These are phyloP conservation scores for Anisogramma anomala DNA, from an alignment of 2,329 filamentous ascomycete species.

Conservation along the genomic window DNA sequence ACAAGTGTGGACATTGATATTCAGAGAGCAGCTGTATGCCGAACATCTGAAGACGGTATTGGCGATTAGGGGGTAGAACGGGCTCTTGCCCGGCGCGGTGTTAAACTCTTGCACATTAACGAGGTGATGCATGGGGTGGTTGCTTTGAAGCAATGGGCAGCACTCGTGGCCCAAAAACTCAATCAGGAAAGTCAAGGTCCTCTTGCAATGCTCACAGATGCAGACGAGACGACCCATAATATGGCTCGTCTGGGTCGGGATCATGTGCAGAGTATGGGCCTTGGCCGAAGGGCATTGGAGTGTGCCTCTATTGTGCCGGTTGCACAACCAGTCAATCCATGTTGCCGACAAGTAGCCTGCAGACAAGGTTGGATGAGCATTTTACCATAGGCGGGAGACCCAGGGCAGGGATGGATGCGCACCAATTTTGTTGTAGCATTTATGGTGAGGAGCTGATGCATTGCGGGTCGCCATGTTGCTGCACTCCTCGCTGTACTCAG, in stretches of 20 bases:
- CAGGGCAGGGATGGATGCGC: background rate
- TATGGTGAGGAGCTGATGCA: conserved; percentile 2
- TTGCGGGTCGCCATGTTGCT: background rate
- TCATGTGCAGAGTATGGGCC: conserved; percentile 4
- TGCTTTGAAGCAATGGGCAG: conserved; percentile 1
- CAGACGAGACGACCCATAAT: conserved; percentile 3
- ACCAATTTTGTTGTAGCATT: conserved; percentile 6
- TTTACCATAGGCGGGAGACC: background rate
- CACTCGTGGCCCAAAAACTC: no score
- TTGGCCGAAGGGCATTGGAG: background rate
- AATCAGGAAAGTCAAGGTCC: conserved; percentile 5
- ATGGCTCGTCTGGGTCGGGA: conserved; percentile 3
- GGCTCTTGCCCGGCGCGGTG: conserved; percentile 13
- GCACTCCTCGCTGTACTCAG: conserved; percentile 9
- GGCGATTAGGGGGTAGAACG: conserved; percentile 29
- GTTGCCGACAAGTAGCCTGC: conserved; percentile 10
- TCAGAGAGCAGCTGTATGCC: conserved; percentile 29
- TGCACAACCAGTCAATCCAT: conserved; percentile 12
- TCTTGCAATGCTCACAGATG: conserved; percentile 13
- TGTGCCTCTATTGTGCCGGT: background rate
- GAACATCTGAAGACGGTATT: conserved; percentile 31
- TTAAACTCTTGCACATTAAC: background rate
- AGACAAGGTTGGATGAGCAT: background rate
- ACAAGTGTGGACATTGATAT: conserved; percentile 36
- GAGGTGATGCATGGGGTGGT: conserved; percentile 13